Evolutionary conservation across 345 rosid genomes (phyloP).

Genomic region (Populus davidiana): DNA sequence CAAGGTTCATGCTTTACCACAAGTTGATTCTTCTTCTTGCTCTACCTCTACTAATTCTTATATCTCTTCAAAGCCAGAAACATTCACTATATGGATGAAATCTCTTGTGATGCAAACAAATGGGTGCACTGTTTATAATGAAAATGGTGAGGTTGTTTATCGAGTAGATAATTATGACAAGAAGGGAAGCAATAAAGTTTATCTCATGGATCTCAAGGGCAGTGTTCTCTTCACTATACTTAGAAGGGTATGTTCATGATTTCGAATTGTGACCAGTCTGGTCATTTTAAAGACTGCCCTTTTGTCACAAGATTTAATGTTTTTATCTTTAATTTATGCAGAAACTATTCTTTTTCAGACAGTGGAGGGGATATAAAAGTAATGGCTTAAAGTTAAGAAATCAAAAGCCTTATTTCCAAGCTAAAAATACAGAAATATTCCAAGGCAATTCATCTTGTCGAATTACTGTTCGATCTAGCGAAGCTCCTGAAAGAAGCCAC

Average conservation of each 20-base stretch:
- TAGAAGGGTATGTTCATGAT: slow-evolving; percentile 28
- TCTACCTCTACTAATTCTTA: slow-evolving; percentile 21
- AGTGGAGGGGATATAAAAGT: slow-evolving; percentile 25
- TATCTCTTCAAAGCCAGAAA: slow-evolving; percentile 39
- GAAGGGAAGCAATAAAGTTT: slow-evolving; percentile 34
- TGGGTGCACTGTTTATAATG: slow-evolving; percentile 61
- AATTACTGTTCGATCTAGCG: slow-evolving; percentile 7
- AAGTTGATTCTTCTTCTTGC: background rate
- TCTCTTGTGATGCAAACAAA: slow-evolving; percentile 55
- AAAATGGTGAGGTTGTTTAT: slow-evolving; percentile 46
- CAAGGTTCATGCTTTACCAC: slow-evolving; percentile 46
- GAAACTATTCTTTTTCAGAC: slow-evolving; percentile 13
- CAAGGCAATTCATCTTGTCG: background rate
- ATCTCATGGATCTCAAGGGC: slow-evolving; percentile 62
- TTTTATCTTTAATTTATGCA: background rate
- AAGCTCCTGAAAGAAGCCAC: background rate
- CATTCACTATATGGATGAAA: slow-evolving; percentile 70
- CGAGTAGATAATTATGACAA: slow-evolving; percentile 59
- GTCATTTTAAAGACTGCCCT: background rate
- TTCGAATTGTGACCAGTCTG: background rate
- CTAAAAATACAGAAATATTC: slow-evolving; percentile 2
- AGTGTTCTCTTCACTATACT: slow-evolving; percentile 52
- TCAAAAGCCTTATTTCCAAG: slow-evolving; percentile 17
- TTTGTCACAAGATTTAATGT: background rate
- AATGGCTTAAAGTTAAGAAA: slow-evolving; percentile 12